phyloP scores from a whole-genome alignment of 495 filamentous ascomycete species.

The Aspergillus leporis region DNA sequence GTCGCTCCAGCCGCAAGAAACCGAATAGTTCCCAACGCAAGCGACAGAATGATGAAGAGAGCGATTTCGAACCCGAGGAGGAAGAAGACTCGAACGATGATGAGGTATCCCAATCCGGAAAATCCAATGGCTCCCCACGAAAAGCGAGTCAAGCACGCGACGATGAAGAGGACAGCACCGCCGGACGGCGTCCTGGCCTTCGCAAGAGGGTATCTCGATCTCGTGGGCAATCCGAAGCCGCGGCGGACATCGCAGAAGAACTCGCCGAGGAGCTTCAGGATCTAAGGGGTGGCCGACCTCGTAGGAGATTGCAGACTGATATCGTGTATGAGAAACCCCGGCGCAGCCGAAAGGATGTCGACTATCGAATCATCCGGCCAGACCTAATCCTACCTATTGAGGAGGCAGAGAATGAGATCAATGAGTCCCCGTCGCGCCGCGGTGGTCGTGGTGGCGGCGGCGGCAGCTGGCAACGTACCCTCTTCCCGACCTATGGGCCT shows the following conservation, averaged over 20 bases:
- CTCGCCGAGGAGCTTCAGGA: slow-evolving; percentile 77
- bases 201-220: slow-evolving; percentile 52
- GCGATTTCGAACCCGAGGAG: slow-evolving; percentile 82
- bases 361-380: slow-evolving; percentile 76
- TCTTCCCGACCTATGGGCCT: slow-evolving; percentile 86
- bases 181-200: slow-evolving; percentile 51
- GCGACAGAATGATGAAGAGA: slow-evolving; percentile 62
- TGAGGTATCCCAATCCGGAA: slow-evolving; percentile 54
- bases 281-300: slow-evolving; percentile 55
- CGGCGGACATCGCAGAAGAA: slow-evolving; percentile 62
- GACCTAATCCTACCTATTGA: slow-evolving; percentile 65
- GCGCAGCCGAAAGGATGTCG: slow-evolving; percentile 59
- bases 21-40: slow-evolving; percentile 54
- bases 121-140: slow-evolving; percentile 42
- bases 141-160: slow-evolving; percentile 41
- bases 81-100: slow-evolving; percentile 56
- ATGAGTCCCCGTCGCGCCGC: slow-evolving; percentile 65
- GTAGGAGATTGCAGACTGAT: slow-evolving; percentile 53
- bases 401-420: slow-evolving; percentile 64
- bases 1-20: slow-evolving; percentile 50
- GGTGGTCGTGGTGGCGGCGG: slow-evolving; percentile 51
- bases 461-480: slow-evolving; percentile 64
- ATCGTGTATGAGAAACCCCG: slow-evolving; percentile 60
- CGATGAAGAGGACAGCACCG: slow-evolving; percentile 51
- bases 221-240: slow-evolving; percentile 52